These are phyloP conservation scores for Pelargonium australe DNA, from an alignment of 441 rosid species.

Conservation along the genomic window DNA sequence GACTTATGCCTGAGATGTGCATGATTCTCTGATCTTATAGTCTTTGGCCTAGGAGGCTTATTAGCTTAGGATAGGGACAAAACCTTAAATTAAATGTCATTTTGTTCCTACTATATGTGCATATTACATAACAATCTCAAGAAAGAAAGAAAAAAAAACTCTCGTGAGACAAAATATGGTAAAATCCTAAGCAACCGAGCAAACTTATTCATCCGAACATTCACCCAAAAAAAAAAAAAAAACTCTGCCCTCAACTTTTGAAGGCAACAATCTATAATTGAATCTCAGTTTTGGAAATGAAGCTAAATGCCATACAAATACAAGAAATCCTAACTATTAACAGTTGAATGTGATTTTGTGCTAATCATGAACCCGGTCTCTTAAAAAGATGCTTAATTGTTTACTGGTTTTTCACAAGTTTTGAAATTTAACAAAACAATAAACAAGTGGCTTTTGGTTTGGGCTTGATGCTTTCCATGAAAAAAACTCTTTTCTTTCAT, in stretches of 20 bases:
- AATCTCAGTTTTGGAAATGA: neutral
- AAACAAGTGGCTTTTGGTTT: slow-evolving; percentile 5
- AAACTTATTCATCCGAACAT: neutral
- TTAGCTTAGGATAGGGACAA: neutral
- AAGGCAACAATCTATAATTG: neutral
- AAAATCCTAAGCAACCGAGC: neutral
- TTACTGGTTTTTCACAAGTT: neutral
- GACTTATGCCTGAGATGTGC: no score
- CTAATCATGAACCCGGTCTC: neutral
- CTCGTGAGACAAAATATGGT: neutral
- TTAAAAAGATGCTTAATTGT: neutral
- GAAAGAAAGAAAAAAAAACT: neutral
- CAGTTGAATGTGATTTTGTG: neutral
- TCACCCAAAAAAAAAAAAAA: neutral
- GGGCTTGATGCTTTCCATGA: no score
- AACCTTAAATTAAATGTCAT: neutral
- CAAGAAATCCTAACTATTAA: neutral
- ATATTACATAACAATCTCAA: neutral
- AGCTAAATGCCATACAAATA: neutral
- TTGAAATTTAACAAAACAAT: neutral
- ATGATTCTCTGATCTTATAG: no score
- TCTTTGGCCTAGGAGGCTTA: no score
- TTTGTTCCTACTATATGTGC: neutral
- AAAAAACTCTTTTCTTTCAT: neutral
- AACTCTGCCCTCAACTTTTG: neutral